phyloP scores from a whole-genome alignment of 108 stramenopile species.

The Pseudonitzschia delicatissima region DNA sequence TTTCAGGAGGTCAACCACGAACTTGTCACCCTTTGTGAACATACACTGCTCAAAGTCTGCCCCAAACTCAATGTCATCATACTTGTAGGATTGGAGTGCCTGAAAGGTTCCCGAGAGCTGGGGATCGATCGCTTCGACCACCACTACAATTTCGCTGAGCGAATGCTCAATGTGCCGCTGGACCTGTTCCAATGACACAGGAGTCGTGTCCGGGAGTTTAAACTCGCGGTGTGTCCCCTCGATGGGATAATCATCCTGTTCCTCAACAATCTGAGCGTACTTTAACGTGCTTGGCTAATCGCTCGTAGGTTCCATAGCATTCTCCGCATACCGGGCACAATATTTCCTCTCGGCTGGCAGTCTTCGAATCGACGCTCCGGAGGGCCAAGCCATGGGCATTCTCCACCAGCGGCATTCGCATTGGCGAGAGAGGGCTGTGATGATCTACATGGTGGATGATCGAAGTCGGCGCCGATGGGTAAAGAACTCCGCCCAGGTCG shows the following conservation, averaged over 20 bases:
- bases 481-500: constrained; percentile 54
- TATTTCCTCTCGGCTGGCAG: constrained; percentile 49
- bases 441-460: constrained; percentile 64
- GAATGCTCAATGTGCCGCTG: constrained; percentile 32
- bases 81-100: constrained; percentile 72
- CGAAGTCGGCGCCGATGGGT: constrained; percentile 46
- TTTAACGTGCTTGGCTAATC: constrained; percentile 47
- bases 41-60: constrained; percentile 58
- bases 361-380: constrained; percentile 45
- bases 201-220: constrained; percentile 13
- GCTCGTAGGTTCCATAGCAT: constrained; percentile 55
- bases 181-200: constrained; percentile 35
- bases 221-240: constrained; percentile 18
- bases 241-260: constrained; percentile 39
- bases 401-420: constrained; percentile 19
- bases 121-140: constrained; percentile 73
- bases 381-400: constrained; percentile 36
- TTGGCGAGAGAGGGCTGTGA: constrained; percentile 36
- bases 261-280: constrained; percentile 52
- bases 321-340: constrained; percentile 69
- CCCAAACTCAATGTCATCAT: constrained; percentile 76
- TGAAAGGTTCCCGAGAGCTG: constrained; percentile 69
- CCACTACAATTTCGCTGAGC: constrained; percentile 62
- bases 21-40: constrained; percentile 1
- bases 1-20: constrained; percentile 40